Evolutionary conservation across 2,329 filamentous ascomycete genomes (phyloP), one percentile per base, ranked within the genome.

Genomic region (Laburnicola sp.): DNA sequence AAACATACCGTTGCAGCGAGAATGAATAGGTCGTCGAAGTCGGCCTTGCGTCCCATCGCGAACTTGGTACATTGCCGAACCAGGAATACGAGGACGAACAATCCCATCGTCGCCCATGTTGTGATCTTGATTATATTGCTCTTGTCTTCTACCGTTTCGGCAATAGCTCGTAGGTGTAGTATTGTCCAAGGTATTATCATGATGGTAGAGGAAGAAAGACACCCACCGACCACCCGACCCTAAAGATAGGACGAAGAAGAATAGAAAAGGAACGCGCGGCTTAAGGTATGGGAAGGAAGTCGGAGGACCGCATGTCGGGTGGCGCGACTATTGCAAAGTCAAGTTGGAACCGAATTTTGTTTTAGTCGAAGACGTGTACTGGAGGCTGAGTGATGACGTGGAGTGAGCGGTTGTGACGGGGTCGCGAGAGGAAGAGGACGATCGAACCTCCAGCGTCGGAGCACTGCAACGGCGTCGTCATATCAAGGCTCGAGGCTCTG

Each of bases 21-120:
- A n/a, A 68, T 66, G 42, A 70, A 56, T 1, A 66, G 37, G 32
- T 71, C 69, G 47, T 72, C 69, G 16, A 65, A 11, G 7, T 53
- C 51, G 6, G 65, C 42, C 38, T 57, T 67, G 43, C 63, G 57
- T 22, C 61, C 56, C 3, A 67, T 56, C 2, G 61, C 48, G 6
- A 58, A 57, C 44, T 68, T 69, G 53, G 68, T 64, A 9, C 55
- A 41, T 44, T 67, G 59, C 16, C 67, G 59, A 9, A 58, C 53
- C 16, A 68, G 48, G 40, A 70, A 65, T 30, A 64, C 51, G 6
- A 64, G 16, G 6, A 65, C 40, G 2, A 65, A 59, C 4, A 64
- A 40, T n/a, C 50, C 57, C 36, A 65, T 48, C 8, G 65, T 52
- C 11, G 57, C 48, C 62, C 66, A 70, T 53, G 69, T 68, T 31